These are phyloP conservation scores for Linum trigynum DNA, from an alignment of 345 rosid genomes.

Conservation along the genomic window DNA sequence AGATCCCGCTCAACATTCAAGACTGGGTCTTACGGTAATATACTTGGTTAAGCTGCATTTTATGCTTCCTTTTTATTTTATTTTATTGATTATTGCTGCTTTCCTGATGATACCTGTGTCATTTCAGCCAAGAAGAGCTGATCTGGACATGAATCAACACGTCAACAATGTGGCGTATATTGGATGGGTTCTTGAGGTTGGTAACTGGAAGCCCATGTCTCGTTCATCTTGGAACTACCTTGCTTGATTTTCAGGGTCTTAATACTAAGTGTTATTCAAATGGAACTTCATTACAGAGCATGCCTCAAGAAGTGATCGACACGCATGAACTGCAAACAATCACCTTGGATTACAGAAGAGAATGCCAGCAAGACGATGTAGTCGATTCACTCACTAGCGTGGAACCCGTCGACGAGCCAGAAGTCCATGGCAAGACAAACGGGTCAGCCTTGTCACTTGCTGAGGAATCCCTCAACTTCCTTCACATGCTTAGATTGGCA, in stretches of 20 bases:
- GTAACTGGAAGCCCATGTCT: conserved; percentile 9
- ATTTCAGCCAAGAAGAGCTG: conserved; percentile 78
- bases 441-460: conserved; percentile 35
- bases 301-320: conserved; percentile 79
- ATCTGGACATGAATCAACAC: conserved; percentile 96
- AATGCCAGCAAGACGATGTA: conserved; percentile 73
- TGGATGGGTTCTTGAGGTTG: conserved; percentile 92
- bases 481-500: conserved; percentile 71
- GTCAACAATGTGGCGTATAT: conserved; percentile 85
- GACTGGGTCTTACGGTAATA: conserved; percentile 63
- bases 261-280: neutral
- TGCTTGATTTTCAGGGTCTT: neutral
- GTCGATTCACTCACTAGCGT: conserved; percentile 77
- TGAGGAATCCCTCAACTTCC: conserved; percentile 35
- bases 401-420: conserved; percentile 28
- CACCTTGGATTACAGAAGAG: conserved; percentile 79
- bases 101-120: conserved; percentile 2
- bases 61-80: neutral
- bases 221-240: neutral
- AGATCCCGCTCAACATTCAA: conserved; percentile 62
- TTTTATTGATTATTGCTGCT: neutral
- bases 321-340: conserved; percentile 76
- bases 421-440: conserved; percentile 31
- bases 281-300: conserved; percentile 51
- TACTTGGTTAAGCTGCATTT: conserved; percentile 6